Percentiles rank a stretch among this genome's conserved stretches.
phyloP scores from a whole-genome alignment of 495 filamentous ascomycete species.

The Clavariopsis aquatica region DNA sequence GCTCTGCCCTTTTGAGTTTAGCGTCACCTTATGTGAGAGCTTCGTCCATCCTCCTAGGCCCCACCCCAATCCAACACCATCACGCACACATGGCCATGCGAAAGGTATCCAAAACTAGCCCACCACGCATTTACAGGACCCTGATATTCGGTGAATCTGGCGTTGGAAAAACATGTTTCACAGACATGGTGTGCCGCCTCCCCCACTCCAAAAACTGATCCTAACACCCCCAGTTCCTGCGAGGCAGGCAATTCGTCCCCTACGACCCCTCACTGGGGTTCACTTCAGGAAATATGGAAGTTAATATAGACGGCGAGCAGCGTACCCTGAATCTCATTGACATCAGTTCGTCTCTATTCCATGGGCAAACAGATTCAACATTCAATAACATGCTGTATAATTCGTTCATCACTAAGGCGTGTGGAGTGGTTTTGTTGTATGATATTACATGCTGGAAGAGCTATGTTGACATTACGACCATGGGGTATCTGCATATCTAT shows the following conservation, averaged over 20 bases:
- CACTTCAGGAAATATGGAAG: neutral
- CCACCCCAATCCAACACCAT: neutral
- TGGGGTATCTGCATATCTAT: neutral
- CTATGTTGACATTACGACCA: constrained; percentile 13
- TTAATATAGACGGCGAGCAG: neutral
- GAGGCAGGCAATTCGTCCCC: constrained; percentile 1
- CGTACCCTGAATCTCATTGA: neutral
- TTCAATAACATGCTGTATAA: constrained; percentile 1
- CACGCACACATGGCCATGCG: neutral
- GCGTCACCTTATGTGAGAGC: constrained; percentile 1
- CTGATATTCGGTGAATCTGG: constrained; percentile 21
- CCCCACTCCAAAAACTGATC: neutral
- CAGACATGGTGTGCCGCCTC: constrained; percentile 23
- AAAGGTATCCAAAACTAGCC: too few relatives aligned
- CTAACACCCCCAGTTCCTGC: constrained; percentile 10
- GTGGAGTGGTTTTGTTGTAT: constrained; percentile 24
- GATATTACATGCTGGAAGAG: constrained; percentile 11
- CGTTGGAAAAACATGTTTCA: constrained; percentile 31
- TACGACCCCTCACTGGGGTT: constrained; percentile 14
- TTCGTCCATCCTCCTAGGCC: neutral
- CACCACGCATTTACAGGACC: neutral
- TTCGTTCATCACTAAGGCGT: neutral
- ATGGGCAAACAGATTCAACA: neutral
- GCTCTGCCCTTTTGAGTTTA: neutral
- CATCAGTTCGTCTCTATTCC: constrained; percentile 1